A percentile compares a stretch with the other conserved stretches of the same genome.
Conservation (phyloP, 805 yeast genomes). For the Alloascoidea hylecoeti region DNA sequence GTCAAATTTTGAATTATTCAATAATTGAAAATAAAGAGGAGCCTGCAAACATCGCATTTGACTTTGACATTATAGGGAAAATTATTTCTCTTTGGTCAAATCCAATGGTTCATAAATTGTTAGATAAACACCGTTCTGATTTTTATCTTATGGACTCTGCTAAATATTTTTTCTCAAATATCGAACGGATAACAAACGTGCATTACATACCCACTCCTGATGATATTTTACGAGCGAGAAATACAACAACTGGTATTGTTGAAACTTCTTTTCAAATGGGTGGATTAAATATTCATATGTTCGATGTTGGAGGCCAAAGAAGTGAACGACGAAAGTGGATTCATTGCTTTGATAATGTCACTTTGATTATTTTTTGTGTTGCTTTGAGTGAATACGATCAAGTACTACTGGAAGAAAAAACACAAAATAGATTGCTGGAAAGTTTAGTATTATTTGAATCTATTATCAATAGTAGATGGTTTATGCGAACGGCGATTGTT, state of each 20-base stretch:
- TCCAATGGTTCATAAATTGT: conserved; percentile 40
- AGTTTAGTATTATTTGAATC: conserved; percentile 67
- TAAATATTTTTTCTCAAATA: conserved; percentile 47
- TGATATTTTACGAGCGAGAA: conserved; percentile 67
- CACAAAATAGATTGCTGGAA: conserved; percentile 58
- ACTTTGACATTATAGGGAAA: conserved; percentile 30
- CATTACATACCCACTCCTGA: conserved; percentile 51
- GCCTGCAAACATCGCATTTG: conserved; percentile 32
- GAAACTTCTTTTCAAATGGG: conserved; percentile 62
- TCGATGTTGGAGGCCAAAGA: conserved; percentile 83
- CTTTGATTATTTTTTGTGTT: conserved; percentile 69
- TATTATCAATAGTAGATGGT: conserved; percentile 79
- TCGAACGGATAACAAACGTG: conserved; percentile 37
- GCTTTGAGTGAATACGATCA: conserved; percentile 78
- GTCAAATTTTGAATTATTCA: conserved; percentile 22
- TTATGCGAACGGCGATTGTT: conserved; percentile 63
- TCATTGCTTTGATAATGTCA: conserved; percentile 77
- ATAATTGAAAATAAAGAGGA: conserved; percentile 36
- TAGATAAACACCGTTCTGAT: conserved; percentile 46
- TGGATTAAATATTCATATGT: conserved; percentile 37
- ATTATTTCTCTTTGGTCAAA: conserved; percentile 40
- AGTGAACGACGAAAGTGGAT: conserved; percentile 85
- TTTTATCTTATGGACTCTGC: conserved; percentile 85
- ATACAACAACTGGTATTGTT: conserved; percentile 75
- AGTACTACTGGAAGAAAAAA: conserved; percentile 49